Conservation (phyloP, 495 filamentous ascomycete genomes). For the Neurospora sp. region DNA sequence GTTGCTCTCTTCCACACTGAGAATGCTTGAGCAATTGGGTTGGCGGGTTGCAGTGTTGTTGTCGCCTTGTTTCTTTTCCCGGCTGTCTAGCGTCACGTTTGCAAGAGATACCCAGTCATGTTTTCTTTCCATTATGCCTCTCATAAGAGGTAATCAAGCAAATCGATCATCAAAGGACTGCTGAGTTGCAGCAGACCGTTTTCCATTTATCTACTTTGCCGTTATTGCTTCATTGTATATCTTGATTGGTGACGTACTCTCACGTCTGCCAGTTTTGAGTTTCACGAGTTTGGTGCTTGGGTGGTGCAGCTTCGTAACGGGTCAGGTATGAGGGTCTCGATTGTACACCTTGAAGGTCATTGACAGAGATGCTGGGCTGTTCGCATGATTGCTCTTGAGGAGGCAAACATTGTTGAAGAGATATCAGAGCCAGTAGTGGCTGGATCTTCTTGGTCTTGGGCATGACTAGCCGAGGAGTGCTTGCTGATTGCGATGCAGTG, state of each 20-base stretch:
- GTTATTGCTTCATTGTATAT: not conserved
- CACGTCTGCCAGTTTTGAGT: not conserved
- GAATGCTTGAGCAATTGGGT: not conserved
- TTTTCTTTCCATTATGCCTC: not conserved
- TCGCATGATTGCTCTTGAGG: not conserved
- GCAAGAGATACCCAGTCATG: not conserved
- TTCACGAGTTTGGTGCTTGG: not conserved
- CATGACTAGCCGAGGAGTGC: not conserved
- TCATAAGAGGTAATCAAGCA: not conserved
- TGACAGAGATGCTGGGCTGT: not conserved
- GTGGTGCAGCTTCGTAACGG: not conserved
- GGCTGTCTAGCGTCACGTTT: not conserved
- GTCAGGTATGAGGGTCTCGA: not conserved
- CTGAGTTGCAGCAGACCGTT: not conserved
- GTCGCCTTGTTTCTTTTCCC: not conserved
- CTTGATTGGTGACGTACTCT: not conserved
- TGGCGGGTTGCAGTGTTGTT: not conserved
- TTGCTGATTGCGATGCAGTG: not conserved
- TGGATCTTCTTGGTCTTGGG: not conserved
- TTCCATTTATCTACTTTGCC: not conserved
- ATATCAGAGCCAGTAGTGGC: not conserved
- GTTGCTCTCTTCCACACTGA: not conserved
- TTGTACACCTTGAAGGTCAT: not conserved
- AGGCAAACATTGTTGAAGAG: not conserved
- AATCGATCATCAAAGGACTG: not conserved